phyloP scores from a whole-genome alignment of 192 early-diverging fungal species.

The Coemansia sp. region DNA sequence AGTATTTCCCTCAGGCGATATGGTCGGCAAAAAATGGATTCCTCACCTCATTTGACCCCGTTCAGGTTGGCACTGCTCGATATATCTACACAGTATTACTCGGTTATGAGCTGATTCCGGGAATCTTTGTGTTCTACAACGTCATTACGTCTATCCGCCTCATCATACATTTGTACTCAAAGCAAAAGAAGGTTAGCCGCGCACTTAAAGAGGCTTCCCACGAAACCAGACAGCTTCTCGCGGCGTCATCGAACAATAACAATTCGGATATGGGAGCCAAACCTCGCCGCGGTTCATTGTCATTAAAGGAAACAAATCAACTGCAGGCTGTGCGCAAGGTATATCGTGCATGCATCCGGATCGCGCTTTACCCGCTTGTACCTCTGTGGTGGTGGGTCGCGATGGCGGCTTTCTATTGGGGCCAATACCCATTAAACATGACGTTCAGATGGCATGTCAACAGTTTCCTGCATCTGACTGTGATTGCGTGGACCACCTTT shows the following conservation, averaged over 20 bases:
- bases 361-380: slow-evolving; percentile 36
- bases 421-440: slow-evolving; percentile 25
- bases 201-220: slow-evolving; percentile 12
- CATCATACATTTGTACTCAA: slow-evolving; percentile 26
- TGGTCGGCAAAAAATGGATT: slow-evolving; percentile 17
- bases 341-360: slow-evolving; percentile 39
- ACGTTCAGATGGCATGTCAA: slow-evolving; percentile 19
- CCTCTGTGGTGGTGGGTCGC: slow-evolving; percentile 27
- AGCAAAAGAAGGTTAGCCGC: slow-evolving; percentile 19
- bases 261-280: background rate
- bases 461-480: slow-evolving; percentile 1
- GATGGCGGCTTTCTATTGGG: slow-evolving; percentile 11
- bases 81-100: slow-evolving; percentile 25
- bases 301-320: slow-evolving; percentile 21
- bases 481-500: slow-evolving; percentile 19
- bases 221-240: slow-evolving; percentile 10
- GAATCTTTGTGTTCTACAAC: slow-evolving; percentile 33
- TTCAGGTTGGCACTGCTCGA: slow-evolving; percentile 10
- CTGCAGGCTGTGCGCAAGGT: slow-evolving; percentile 31
- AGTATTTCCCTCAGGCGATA: slow-evolving; percentile 16
- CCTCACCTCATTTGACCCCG: slow-evolving; percentile 17
- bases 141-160: slow-evolving; percentile 14
- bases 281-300: background rate
- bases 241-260: background rate
- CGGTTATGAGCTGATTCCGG: slow-evolving; percentile 14